Conservation (phyloP, 345 rosid species). For the Alliaria petiolata region DNA sequence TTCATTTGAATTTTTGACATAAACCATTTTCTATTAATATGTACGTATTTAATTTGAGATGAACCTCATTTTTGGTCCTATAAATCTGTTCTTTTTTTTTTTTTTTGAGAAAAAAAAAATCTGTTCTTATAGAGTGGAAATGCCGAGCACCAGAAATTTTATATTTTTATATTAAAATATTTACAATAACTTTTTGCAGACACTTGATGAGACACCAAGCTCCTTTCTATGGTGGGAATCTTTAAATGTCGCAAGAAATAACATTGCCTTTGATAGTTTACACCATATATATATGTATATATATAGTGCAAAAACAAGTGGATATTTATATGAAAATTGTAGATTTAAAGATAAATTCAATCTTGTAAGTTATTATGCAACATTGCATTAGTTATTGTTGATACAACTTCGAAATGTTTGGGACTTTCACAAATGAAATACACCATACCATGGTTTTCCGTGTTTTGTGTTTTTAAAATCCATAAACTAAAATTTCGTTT, state of each 20-base stretch:
- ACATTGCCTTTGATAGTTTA: neutral
- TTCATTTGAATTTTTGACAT: too few species aligned
- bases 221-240: slow-evolving; percentile 24
- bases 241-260: neutral
- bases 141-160: neutral
- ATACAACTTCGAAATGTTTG: neutral
- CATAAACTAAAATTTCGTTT: neutral
- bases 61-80: neutral
- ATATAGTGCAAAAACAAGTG: too few species aligned
- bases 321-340: neutral
- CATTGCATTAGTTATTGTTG: neutral
- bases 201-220: slow-evolving; percentile 12
- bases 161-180: neutral
- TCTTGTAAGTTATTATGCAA: neutral
- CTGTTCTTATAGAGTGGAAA: neutral
- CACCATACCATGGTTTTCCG: neutral
- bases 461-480: neutral
- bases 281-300: neutral
- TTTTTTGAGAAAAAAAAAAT: too few species aligned
- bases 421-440: neutral
- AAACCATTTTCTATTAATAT: neutral
- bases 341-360: neutral
- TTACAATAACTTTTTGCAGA: neutral
- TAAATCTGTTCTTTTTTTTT: neutral
- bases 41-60: neutral